Conservation (phyloP, 768 basidiomycete species). For the Suillus alpinus region DNA sequence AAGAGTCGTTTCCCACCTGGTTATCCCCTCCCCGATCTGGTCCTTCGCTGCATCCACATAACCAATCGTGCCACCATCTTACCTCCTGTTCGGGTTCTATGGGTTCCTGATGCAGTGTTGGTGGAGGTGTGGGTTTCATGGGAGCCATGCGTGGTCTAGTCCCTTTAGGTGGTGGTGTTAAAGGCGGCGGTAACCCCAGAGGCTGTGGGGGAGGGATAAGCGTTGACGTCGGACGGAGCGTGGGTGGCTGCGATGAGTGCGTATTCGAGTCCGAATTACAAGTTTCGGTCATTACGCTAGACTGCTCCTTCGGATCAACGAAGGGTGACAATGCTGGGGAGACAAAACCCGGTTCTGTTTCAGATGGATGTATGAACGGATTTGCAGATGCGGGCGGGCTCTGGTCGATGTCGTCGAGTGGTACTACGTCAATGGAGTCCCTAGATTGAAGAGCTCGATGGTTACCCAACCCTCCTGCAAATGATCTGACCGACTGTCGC, state of each 20-base stretch:
- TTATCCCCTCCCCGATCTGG: constrained; percentile 67
- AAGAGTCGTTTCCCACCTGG: constrained; percentile 47
- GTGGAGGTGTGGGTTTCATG: constrained; percentile 35
- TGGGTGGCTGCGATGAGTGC: constrained; percentile 12
- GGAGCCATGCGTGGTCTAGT: constrained; percentile 35
- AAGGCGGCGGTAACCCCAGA: constrained; percentile 59
- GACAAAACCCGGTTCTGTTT: not conserved
- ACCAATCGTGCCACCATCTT: constrained; percentile 85
- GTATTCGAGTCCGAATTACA: not conserved
- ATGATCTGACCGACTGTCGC: constrained; percentile 33
- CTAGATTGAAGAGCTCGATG: constrained; percentile 48
- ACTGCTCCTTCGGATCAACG: constrained; percentile 32
- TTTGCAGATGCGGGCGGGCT: constrained; percentile 42
- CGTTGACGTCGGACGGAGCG: constrained; percentile 21
- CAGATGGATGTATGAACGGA: constrained; percentile 40
- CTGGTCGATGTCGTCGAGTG: constrained; percentile 49
- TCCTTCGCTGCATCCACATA: constrained; percentile 79
- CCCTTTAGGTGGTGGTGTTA: constrained; percentile 49
- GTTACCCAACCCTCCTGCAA: constrained; percentile 32
- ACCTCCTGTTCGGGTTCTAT: constrained; percentile 33
- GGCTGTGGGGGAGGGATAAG: constrained; percentile 49
- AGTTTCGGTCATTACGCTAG: constrained; percentile 17
- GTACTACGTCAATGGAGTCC: constrained; percentile 52
- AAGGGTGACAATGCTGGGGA: constrained; percentile 28
- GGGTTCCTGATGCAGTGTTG: constrained; percentile 25